These are phyloP conservation scores for Effrenium voratum DNA, from an alignment of 73 alveolate genomes.

Conservation along the genomic window DNA sequence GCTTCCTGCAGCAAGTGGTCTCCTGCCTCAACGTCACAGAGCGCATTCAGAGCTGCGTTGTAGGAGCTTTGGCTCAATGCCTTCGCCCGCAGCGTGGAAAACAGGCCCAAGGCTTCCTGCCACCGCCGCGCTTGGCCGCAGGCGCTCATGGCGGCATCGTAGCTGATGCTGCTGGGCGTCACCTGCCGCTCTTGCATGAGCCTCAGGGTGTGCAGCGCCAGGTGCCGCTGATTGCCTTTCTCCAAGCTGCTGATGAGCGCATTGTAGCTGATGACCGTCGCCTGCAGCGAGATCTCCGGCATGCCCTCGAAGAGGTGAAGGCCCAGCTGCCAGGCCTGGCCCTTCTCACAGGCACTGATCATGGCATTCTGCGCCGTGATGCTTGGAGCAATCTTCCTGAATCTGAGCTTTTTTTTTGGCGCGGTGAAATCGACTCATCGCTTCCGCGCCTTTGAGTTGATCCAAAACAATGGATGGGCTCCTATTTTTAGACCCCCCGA, in stretches of 20 bases:
- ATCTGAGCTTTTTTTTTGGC: too few species aligned
- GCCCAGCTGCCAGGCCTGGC: constrained; percentile 11
- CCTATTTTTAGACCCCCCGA: too few species aligned
- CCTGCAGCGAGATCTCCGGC: neutral
- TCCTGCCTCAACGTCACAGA: neutral
- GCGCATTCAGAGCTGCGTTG: constrained; percentile 12
- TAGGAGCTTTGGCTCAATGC: constrained; percentile 9
- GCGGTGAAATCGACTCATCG: too few species aligned
- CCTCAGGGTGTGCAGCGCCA: neutral
- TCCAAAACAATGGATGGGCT: too few species aligned
- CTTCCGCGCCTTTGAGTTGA: too few species aligned
- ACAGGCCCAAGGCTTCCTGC: constrained; percentile 13
- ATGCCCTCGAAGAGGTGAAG: neutral
- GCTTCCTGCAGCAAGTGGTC: constrained; percentile 21
- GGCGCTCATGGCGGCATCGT: constrained; percentile 14
- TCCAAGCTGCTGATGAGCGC: constrained; percentile 14
- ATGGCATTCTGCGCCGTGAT: neutral
- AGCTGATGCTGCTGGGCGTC: constrained; percentile 11
- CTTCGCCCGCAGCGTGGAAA: neutral
- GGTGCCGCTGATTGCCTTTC: neutral
- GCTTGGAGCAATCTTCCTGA: neutral
- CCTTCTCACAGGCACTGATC: constrained; percentile 31
- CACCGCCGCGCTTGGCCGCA: constrained; percentile 35
- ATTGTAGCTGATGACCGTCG: constrained; percentile 10
- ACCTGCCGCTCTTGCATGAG: neutral